These are phyloP conservation scores for Chaetomidium leptoderma DNA, from an alignment of 495 filamentous ascomycete species.

Conservation along the genomic window DNA sequence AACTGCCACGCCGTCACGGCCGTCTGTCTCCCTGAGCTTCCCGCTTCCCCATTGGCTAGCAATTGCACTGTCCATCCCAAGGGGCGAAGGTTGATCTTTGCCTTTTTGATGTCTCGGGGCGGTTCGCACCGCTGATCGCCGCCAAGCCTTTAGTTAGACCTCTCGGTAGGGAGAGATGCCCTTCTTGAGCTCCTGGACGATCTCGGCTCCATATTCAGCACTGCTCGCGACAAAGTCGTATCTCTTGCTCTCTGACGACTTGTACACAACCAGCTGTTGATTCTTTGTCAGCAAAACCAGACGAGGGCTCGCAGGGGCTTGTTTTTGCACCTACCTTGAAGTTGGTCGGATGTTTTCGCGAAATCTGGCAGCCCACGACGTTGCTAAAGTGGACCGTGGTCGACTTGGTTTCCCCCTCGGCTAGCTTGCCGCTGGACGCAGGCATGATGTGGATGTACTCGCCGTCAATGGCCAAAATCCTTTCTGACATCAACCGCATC, in stretches of 20 bases:
- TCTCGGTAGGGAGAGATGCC: constrained; percentile 55
- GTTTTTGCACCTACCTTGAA: constrained; percentile 60
- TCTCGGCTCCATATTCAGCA: constrained; percentile 74
- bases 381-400: constrained; percentile 89
- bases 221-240: constrained; percentile 94
- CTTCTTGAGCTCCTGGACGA: constrained; percentile 82
- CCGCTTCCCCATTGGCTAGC: too few species aligned
- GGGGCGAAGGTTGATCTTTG: too few species aligned
- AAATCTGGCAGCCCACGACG: constrained; percentile 90
- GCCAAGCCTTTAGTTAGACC: constrained; percentile 18
- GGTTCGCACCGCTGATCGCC: too few species aligned
- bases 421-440: constrained; percentile 51
- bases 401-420: constrained; percentile 68
- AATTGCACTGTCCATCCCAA: too few species aligned
- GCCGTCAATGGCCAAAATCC: constrained; percentile 83
- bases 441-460: constrained; percentile 97
- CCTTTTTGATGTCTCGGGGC: too few species aligned
- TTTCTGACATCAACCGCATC: constrained; percentile 84
- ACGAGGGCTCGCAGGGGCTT: neutral
- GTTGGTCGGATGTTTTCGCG: constrained; percentile 80
- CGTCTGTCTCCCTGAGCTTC: too few species aligned
- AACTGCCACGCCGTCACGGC: neutral
- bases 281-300: constrained; percentile 15
- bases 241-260: constrained; percentile 81
- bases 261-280: constrained; percentile 64